Base-by-base conservation (phyloP, 1,139 yeast species). In the Suhomyces panamericanus region DNA sequence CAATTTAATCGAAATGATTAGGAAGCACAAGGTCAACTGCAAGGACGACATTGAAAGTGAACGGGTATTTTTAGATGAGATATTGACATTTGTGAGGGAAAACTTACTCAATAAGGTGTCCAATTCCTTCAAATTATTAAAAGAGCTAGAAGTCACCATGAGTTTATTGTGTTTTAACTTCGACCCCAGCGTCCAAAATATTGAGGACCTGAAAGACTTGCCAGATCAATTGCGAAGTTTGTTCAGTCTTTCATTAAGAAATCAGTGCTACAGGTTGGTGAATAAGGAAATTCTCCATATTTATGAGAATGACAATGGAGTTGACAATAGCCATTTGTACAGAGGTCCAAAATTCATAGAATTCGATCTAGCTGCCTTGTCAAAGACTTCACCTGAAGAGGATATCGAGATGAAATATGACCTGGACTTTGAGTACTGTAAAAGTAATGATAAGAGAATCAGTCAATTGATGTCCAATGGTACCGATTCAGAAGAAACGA, bases 121-220 rank as follows among this genome's bases (percentile, higher is more conserved):
- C 37, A 70, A 69, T 65, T 63, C 84, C 62, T 59, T 66, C 58
- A 61, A 67, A 58, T 50, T 83, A 66, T 57, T 84, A 63, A 77
- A 79, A 49, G 88, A 85, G 52, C 66, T 85, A 49, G 91, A 85
- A 56, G 66, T 82, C 30, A 80, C 88, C 9, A 84, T 85, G 88
- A 83, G 89, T 43, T 67, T 82, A 42, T 66, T 85, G 28, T 82
- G 87, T 53, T 81, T 81, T 52, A 68, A 63, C 41, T 73, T 73
- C 52, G 77, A 73, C 48, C 67, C 75, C n/a, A 45, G 52, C 3
- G 47, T 61, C 6, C 60, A 60, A 24, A 59, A 66, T 17, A 57
- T 67, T 4, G 67, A 64, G 30, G 70, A 69, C 16, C 74, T 70
- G 51, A 62, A 63, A 37, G 77, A 70, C 47, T 58, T 84, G 32